phyloP scores from a whole-genome alignment of 257 asterid genomes.

The Cinchona pubescens region DNA sequence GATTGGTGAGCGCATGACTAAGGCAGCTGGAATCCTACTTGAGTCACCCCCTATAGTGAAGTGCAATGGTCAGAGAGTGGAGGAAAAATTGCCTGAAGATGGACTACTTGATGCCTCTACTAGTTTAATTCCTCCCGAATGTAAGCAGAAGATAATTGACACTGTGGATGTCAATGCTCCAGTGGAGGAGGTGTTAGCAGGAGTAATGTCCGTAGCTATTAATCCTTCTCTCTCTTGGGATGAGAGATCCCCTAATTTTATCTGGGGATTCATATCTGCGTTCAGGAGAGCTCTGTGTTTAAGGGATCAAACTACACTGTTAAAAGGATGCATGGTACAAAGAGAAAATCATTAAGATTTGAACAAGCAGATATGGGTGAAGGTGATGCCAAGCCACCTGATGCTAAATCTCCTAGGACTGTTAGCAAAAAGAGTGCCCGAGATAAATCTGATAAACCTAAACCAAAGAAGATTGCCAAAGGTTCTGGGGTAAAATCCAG shows the following conservation, averaged over 20 bases:
- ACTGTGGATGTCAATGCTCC: slow-evolving; percentile 33
- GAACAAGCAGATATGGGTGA: slow-evolving; percentile 16
- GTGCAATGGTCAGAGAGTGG: slow-evolving; percentile 14
- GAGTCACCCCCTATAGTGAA: slow-evolving; percentile 22
- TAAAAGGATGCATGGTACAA: slow-evolving; percentile 24
- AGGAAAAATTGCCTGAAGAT: slow-evolving; percentile 15
- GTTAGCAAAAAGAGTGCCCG: background rate
- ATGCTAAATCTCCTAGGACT: background rate
- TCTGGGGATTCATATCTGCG: slow-evolving; percentile 45
- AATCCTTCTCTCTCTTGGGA: slow-evolving; percentile 37
- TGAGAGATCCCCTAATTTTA: slow-evolving; percentile 32
- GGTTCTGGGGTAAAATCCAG: slow-evolving; percentile 15
- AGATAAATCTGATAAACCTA: slow-evolving; percentile 21
- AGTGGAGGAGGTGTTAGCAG: slow-evolving; percentile 36
- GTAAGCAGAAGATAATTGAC: slow-evolving; percentile 10
- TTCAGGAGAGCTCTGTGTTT: slow-evolving; percentile 43
- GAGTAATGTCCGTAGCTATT: slow-evolving; percentile 43
- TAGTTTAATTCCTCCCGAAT: background rate
- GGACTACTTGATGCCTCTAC: slow-evolving; percentile 3
- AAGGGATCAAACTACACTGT: slow-evolving; percentile 37
- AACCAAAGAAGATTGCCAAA: slow-evolving; percentile 31
- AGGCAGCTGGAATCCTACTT: slow-evolving; percentile 33
- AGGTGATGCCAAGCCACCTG: slow-evolving; percentile 19
- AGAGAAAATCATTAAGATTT: slow-evolving; percentile 31
- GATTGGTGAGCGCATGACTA: slow-evolving; percentile 26